Evolutionary conservation across 2,329 filamentous ascomycete genomes (phyloP).

Genomic region (Gnomoniopsis sp.): DNA sequence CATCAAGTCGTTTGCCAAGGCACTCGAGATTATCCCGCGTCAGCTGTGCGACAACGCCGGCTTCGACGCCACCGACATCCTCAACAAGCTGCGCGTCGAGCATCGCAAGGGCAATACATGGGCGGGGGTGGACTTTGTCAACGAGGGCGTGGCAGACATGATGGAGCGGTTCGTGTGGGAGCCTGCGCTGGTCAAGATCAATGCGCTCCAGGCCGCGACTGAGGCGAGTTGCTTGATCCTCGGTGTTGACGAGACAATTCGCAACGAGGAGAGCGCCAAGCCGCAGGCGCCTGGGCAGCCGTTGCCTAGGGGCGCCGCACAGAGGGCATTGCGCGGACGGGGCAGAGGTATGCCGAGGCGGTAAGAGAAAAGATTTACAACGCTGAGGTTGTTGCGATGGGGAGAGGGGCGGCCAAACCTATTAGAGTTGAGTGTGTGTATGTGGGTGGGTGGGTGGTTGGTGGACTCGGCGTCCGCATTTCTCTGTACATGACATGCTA

Average conservation of each 20-base stretch:
- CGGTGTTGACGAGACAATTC: slow-evolving; percentile 97
- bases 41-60: slow-evolving; percentile 98
- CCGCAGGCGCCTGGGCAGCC: slow-evolving; percentile 76
- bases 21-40: slow-evolving; percentile 91
- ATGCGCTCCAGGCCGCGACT: slow-evolving; percentile 92
- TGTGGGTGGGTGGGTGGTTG: not conserved
- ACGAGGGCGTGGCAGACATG: slow-evolving; percentile 92
- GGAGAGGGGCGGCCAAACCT: not conserved
- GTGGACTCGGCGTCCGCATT: not conserved
- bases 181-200: slow-evolving; percentile 91
- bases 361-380: slow-evolving; percentile 36
- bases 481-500: slow-evolving; percentile 17
- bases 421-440: not conserved
- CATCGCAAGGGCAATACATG: slow-evolving; percentile 90
- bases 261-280: slow-evolving; percentile 87
- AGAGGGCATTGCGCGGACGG: slow-evolving; percentile 78
- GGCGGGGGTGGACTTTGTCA: slow-evolving; percentile 93
- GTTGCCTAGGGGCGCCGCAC: slow-evolving; percentile 77
- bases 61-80: slow-evolving; percentile 96
- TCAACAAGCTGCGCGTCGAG: slow-evolving; percentile 94
- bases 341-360: slow-evolving; percentile 88
- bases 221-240: slow-evolving; percentile 95
- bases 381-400: not conserved
- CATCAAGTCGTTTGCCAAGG: slow-evolving; percentile 97
- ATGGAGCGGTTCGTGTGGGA: slow-evolving; percentile 97